phyloP scores from a whole-genome alignment of 768 basidiomycete species.

The Hypholoma fasciculare region DNA sequence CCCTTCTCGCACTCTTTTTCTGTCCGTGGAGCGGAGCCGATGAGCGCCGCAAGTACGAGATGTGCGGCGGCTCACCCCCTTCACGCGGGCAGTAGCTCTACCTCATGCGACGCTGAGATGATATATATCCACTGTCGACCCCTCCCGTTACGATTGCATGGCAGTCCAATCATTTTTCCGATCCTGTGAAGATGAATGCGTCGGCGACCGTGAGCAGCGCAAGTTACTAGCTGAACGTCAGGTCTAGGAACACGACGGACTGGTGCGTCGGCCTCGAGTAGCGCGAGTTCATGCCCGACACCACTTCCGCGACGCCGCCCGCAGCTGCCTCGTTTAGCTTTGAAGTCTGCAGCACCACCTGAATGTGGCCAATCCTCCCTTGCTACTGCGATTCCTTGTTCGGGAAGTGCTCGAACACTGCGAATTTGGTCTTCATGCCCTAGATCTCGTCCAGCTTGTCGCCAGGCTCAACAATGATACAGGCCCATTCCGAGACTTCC shows the following conservation, averaged over 20 bases:
- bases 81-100: constrained; percentile 23
- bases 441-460: constrained; percentile 90
- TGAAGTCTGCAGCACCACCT: constrained; percentile 84
- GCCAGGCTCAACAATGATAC: constrained; percentile 79
- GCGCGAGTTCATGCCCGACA: constrained; percentile 78
- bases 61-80: constrained; percentile 14
- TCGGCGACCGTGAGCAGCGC: constrained; percentile 81
- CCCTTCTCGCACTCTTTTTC: constrained; percentile 9
- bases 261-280: constrained; percentile 88
- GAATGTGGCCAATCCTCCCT: constrained; percentile 81
- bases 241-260: constrained; percentile 81
- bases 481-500: constrained; percentile 83
- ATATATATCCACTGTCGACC: too few relatives aligned
- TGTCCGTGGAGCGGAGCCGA: not conserved
- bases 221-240: constrained; percentile 85
- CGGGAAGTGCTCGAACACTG: constrained; percentile 81
- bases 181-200: constrained; percentile 84
- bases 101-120: too few relatives aligned
- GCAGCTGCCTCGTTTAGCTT: constrained; percentile 74
- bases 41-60: constrained; percentile 8
- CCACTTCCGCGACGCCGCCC: constrained; percentile 71
- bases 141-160: too few relatives aligned
- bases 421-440: constrained; percentile 81
- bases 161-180: too few relatives aligned
- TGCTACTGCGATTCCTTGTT: constrained; percentile 79